Conservation (phyloP, 2,329 filamentous ascomycete species). For the Penicillium janthinellum region DNA sequence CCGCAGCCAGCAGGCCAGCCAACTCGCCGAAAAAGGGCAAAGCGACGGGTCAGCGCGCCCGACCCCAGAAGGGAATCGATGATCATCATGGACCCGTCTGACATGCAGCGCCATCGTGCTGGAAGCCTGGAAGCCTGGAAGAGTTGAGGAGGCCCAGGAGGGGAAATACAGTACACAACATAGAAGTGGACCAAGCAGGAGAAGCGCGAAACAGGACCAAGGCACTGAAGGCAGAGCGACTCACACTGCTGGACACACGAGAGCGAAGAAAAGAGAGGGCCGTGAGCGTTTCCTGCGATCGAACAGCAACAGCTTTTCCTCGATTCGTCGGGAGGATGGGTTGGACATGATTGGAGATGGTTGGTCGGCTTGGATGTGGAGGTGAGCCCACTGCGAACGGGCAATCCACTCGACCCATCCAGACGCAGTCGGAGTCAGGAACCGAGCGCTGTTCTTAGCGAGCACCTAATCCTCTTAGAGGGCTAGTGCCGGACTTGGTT, state of each 20-base stretch:
- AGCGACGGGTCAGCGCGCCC: conserved; percentile 2
- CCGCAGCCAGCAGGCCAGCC: not conserved
- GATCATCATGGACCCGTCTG: conserved; percentile 22
- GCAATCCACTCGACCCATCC: conserved; percentile 17
- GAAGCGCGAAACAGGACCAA: no score
- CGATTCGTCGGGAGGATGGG: not conserved
- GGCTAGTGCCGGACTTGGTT: not conserved
- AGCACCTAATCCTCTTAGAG: not conserved
- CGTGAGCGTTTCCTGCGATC: conserved; percentile 9
- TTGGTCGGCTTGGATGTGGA: not conserved
- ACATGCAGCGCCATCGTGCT: conserved; percentile 19
- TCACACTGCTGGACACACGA: no score
- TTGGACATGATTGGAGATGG: conserved; percentile 3
- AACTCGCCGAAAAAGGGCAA: not conserved
- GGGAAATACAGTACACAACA: no score
- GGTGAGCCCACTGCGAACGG: conserved; percentile 17
- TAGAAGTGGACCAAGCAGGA: no score
- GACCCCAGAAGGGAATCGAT: conserved; percentile 11
- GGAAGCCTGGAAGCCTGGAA: not conserved
- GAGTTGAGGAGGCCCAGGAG: no score
- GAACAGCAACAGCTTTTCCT: conserved; percentile 3
- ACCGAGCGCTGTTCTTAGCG: conserved; percentile 8
- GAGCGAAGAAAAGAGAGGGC: not conserved
- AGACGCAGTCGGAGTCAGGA: conserved; percentile 15
- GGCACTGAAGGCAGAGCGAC: no score